Conservation (phyloP, 2,329 filamentous ascomycete genomes). For the Sporothrix variecibatus region DNA sequence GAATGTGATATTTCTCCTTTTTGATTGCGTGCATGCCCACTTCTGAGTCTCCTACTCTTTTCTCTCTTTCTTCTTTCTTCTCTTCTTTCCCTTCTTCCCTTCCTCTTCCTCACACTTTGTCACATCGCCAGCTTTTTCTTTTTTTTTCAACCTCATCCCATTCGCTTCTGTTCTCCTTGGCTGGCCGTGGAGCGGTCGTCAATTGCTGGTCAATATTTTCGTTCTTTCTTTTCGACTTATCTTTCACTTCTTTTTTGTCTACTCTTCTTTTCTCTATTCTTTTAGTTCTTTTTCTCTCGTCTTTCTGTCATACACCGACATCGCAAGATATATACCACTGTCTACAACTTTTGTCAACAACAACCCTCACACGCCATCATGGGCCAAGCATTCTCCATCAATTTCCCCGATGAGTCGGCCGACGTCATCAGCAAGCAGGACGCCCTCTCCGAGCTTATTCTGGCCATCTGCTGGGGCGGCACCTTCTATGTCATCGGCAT, state of each 20-base stretch:
- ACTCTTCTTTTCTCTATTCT: not conserved
- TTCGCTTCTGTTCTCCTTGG: slow-evolving; percentile 19
- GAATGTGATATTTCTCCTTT: not conserved
- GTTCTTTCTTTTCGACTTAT: slow-evolving; percentile 2
- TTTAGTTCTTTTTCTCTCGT: not conserved
- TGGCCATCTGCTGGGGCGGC: slow-evolving; percentile 33
- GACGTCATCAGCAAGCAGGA: slow-evolving; percentile 32
- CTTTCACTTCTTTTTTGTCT: slow-evolving; percentile 9
- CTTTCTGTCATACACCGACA: not conserved
- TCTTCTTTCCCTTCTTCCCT: not conserved
- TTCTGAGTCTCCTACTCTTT: not conserved
- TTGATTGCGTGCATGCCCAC: not conserved
- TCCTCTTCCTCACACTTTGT: not conserved
- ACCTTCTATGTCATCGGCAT: slow-evolving; percentile 33
- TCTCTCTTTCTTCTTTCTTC: not conserved
- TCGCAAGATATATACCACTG: not conserved
- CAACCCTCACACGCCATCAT: slow-evolving; percentile 13
- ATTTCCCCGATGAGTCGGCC: slow-evolving; percentile 30
- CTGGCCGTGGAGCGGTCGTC: slow-evolving; percentile 30
- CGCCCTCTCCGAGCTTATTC: slow-evolving; percentile 27
- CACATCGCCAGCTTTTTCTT: not conserved
- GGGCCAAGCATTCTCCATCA: slow-evolving; percentile 27
- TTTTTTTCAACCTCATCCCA: not conserved
- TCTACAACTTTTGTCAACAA: not conserved
- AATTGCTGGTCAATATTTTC: slow-evolving; percentile 31